phyloP scores from a whole-genome alignment of 768 basidiomycete species.

The Holtermanniella nyarrowii region DNA sequence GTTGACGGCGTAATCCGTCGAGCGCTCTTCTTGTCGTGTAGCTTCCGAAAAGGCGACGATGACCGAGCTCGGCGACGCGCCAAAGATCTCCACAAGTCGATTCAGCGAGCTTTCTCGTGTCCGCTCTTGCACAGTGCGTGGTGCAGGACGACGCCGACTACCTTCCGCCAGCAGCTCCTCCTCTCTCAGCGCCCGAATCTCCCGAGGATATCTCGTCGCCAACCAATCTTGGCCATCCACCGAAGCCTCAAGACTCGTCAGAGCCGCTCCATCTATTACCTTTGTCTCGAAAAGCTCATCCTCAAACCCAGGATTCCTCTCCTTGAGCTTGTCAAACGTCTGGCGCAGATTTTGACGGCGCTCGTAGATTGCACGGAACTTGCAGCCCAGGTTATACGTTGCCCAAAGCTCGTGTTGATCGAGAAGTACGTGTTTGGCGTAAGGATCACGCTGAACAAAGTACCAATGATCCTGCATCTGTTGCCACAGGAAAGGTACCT shows the following conservation, averaged over 20 bases:
- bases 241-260: constrained; percentile 66
- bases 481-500: constrained; percentile 90
- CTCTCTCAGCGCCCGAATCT: constrained; percentile 52
- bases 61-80: constrained; percentile 64
- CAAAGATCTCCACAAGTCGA: constrained; percentile 51
- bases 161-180: constrained; percentile 35
- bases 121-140: background rate
- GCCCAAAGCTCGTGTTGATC: constrained; percentile 75
- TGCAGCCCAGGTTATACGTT: constrained; percentile 78
- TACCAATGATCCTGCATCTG: constrained; percentile 62
- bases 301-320: constrained; percentile 44
- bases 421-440: constrained; percentile 48
- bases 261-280: constrained; percentile 50
- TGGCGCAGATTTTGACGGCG: constrained; percentile 55
- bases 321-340: constrained; percentile 55
- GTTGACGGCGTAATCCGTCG: constrained; percentile 60
- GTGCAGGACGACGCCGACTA: background rate
- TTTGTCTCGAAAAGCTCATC: constrained; percentile 68
- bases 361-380: constrained; percentile 75
- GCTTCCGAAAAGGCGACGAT: constrained; percentile 56
- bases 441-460: background rate
- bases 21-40: constrained; percentile 46
- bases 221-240: constrained; percentile 89
- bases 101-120: background rate
- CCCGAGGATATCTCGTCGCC: constrained; percentile 60